Percentiles rank a stretch among this genome's conserved stretches.
Evolutionary conservation across 345 rosid species (phyloP).

Genomic region (Noccaea bulbosa): DNA sequence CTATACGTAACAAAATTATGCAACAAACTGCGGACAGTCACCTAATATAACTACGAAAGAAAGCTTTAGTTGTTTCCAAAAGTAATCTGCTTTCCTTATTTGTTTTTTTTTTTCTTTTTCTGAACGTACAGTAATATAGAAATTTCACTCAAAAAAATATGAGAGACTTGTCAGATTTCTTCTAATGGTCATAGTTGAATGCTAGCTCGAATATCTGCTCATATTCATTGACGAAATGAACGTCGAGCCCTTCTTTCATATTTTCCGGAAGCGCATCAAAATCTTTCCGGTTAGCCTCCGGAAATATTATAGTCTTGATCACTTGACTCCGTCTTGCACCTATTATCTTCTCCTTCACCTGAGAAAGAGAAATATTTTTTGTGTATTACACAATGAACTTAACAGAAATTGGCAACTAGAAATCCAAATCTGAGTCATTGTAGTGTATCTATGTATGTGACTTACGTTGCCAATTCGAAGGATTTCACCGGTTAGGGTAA

Average conservation of each 20-base stretch:
- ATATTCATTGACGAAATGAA: slow-evolving; percentile 41
- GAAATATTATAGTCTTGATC: slow-evolving; percentile 74
- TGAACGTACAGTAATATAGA: too few relatives aligned
- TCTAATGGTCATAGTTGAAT: too few relatives aligned
- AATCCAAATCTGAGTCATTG: slow-evolving; percentile 5
- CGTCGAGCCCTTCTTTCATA: slow-evolving; percentile 69
- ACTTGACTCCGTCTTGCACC: slow-evolving; percentile 81
- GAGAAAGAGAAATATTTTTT: not conserved
- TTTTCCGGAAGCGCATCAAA: slow-evolving; percentile 73
- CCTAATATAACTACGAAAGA: too few relatives aligned
- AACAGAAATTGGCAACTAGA: not conserved
- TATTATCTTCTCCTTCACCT: slow-evolving; percentile 87
- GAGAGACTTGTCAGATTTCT: too few relatives aligned
- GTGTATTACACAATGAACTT: not conserved
- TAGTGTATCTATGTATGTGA: not conserved
- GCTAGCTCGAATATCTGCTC: slow-evolving; percentile 63
- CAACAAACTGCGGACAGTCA: too few relatives aligned
- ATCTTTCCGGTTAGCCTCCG: slow-evolving; percentile 80
- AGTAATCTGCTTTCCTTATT: too few relatives aligned
- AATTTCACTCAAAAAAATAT: too few relatives aligned
- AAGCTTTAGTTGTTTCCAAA: too few relatives aligned
- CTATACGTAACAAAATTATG: too few relatives aligned
- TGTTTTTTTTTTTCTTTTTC: too few relatives aligned
- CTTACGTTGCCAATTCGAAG: slow-evolving; percentile 95
- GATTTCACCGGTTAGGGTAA: slow-evolving; percentile 78